Percentiles rank a stretch among this genome's conserved stretches.
These are phyloP conservation scores for Fusarium paranaense DNA, from an alignment of 2,329 filamentous ascomycete genomes.

Conservation along the genomic window DNA sequence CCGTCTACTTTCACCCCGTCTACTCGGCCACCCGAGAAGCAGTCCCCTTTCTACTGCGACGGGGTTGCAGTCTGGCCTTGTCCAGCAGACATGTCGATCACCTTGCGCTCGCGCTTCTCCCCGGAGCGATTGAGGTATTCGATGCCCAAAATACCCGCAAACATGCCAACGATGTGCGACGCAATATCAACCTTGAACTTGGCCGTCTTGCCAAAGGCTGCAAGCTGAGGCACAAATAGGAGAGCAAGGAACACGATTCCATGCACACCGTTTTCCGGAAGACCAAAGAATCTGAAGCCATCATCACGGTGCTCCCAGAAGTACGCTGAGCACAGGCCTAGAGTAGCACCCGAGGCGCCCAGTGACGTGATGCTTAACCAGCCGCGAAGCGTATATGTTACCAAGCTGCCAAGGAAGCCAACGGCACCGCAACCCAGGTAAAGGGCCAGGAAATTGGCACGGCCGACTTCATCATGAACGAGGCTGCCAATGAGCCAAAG, in stretches of 20 bases:
- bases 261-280: constrained; percentile 68
- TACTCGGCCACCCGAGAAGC: background rate
- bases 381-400: constrained; percentile 59
- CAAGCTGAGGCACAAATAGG: constrained; percentile 62
- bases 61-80: background rate
- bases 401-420: constrained; percentile 70
- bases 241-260: constrained; percentile 66
- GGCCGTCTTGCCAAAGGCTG: constrained; percentile 57
- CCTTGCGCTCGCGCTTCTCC: constrained; percentile 27
- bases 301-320: constrained; percentile 69
- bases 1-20: constrained; percentile 4
- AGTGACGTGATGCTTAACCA: constrained; percentile 64
- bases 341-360: constrained; percentile 75
- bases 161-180: constrained; percentile 65
- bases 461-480: constrained; percentile 77
- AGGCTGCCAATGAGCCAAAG: constrained; percentile 75
- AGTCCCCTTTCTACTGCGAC: background rate
- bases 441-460: constrained; percentile 75
- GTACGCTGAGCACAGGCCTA: constrained; percentile 71
- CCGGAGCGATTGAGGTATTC: constrained; percentile 45
- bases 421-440: constrained; percentile 70
- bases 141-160: constrained; percentile 58
- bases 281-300: constrained; percentile 67
- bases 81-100: constrained; percentile 23
- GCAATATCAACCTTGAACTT: constrained; percentile 61